Conservation (phyloP, 768 basidiomycete genomes). For the Psilocybe tampanensis region DNA sequence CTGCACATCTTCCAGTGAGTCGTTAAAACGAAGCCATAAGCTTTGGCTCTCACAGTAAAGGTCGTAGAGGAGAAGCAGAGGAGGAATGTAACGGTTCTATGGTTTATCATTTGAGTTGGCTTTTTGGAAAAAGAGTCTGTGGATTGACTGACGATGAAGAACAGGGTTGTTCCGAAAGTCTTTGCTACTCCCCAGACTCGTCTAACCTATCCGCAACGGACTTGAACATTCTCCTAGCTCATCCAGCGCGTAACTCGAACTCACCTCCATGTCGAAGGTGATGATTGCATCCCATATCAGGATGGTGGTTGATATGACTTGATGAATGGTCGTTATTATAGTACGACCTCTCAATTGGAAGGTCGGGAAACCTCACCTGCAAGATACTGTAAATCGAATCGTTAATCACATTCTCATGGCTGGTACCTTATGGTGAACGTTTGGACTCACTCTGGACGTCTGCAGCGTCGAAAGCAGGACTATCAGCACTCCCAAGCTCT, state of each 20-base stretch:
- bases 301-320: neutral
- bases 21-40: neutral
- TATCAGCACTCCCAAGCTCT: neutral
- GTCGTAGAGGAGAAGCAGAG: slow-evolving; percentile 8
- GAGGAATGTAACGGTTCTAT: slow-evolving; percentile 16
- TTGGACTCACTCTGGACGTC: neutral
- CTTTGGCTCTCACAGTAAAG: slow-evolving; percentile 9
- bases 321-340: neutral
- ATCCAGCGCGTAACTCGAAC: neutral
- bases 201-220: neutral
- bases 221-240: neutral
- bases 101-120: neutral
- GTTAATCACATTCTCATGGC: neutral
- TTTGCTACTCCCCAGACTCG: slow-evolving; percentile 9
- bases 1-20: neutral
- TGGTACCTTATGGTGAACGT: neutral
- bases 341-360: neutral
- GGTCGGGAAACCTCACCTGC: neutral
- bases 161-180: slow-evolving; percentile 10
- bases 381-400: neutral
- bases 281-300: neutral
- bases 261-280: neutral
- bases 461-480: neutral
- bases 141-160: slow-evolving; percentile 9
- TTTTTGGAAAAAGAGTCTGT: neutral